Evolutionary conservation across 2,329 filamentous ascomycete genomes (phyloP).

Genomic region (Septoria petroselini): DNA sequence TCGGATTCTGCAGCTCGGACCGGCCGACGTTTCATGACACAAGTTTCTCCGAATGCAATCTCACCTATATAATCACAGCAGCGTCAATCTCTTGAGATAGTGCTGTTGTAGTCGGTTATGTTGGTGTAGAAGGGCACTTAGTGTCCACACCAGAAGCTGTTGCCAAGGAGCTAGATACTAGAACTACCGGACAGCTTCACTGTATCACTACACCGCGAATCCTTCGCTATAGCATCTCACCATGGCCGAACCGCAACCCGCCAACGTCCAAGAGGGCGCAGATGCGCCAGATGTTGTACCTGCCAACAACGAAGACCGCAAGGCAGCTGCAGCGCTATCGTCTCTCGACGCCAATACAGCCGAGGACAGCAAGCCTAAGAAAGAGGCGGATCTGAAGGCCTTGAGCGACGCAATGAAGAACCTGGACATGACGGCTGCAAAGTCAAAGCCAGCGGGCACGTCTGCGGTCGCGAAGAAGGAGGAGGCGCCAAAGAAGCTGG

Average conservation of each 20-base stretch:
- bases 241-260: conserved; percentile 64
- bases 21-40: too few relatives aligned
- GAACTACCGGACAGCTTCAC: too few relatives aligned
- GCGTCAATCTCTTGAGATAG: too few relatives aligned
- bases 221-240: background rate
- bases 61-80: too few relatives aligned
- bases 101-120: too few relatives aligned
- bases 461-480: conserved; percentile 29
- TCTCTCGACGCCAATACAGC: conserved; percentile 61
- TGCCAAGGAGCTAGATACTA: too few relatives aligned
- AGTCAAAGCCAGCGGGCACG: conserved; percentile 46
- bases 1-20: too few relatives aligned
- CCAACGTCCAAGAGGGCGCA: conserved; percentile 58
- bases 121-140: too few relatives aligned
- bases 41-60: too few relatives aligned
- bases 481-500: conserved; percentile 42
- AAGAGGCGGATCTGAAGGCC: conserved; percentile 66
- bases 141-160: too few relatives aligned
- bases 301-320: conserved; percentile 69
- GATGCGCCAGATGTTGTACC: conserved; percentile 54
- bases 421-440: conserved; percentile 48
- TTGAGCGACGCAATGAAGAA: conserved; percentile 69
- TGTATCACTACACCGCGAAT: too few relatives aligned
- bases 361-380: conserved; percentile 46
- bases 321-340: conserved; percentile 70